A percentile compares a stretch with the other conserved stretches of the same genome.
Conservation (phyloP, 495 filamentous ascomycete genomes). For the Elaphomyces granulatus region DNA sequence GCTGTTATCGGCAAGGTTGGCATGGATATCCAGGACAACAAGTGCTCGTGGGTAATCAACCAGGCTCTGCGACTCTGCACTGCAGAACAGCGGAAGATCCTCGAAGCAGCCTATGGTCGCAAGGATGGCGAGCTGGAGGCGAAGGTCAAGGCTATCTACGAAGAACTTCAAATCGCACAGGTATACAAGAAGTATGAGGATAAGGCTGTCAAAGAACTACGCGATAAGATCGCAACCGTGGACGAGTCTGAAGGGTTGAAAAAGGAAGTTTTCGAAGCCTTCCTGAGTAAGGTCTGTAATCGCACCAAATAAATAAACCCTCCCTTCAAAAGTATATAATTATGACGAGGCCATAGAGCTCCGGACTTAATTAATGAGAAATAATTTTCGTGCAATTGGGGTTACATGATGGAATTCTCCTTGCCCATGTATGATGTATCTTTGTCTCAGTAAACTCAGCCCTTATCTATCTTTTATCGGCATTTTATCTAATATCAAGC, state of each 20-base stretch:
- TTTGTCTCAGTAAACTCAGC: too few species aligned
- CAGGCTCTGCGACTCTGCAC: slow-evolving; percentile 53
- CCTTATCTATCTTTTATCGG: too few species aligned
- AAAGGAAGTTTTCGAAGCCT: slow-evolving; percentile 78
- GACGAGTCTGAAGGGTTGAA: slow-evolving; percentile 78
- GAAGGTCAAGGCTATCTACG: slow-evolving; percentile 72
- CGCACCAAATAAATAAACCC: slow-evolving; percentile 68
- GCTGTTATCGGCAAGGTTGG: slow-evolving; percentile 85
- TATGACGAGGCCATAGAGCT: too few species aligned
- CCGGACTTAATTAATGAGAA: too few species aligned
- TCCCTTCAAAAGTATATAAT: too few species aligned
- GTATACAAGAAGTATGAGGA: slow-evolving; percentile 83
- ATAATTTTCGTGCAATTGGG: too few species aligned
- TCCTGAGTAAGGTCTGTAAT: slow-evolving; percentile 95
- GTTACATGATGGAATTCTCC: too few species aligned
- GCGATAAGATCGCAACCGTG: slow-evolving; percentile 54
- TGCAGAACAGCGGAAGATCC: slow-evolving; percentile 55
- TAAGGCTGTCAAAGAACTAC: slow-evolving; percentile 57
- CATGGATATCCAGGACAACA: slow-evolving; percentile 84
- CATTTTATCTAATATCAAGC: too few species aligned
- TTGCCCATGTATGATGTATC: too few species aligned
- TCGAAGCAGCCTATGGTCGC: slow-evolving; percentile 72
- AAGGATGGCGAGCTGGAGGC: slow-evolving; percentile 70
- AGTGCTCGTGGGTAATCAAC: slow-evolving; percentile 80
- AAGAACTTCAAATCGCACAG: slow-evolving; percentile 66